Conservation (phyloP, 768 basidiomycete genomes). For the Termitomyces sp. region DNA sequence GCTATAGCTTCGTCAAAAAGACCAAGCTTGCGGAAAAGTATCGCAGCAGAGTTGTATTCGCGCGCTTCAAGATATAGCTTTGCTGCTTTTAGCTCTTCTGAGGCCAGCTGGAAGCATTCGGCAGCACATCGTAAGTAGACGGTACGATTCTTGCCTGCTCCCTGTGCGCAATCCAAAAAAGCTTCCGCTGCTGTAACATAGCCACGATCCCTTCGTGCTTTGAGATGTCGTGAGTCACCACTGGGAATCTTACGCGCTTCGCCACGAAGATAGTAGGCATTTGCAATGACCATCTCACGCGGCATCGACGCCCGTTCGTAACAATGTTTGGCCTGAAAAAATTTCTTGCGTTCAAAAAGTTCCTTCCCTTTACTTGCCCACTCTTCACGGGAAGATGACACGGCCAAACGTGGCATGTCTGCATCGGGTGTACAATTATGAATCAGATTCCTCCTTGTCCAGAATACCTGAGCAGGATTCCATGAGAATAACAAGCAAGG, state of each 20-base stretch:
- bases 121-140: constrained; percentile 44
- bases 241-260: constrained; percentile 38
- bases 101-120: constrained; percentile 43
- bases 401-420: constrained; percentile 53
- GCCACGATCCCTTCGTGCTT: constrained; percentile 26
- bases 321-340: constrained; percentile 53
- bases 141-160: constrained; percentile 26
- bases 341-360: constrained; percentile 42
- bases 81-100: constrained; percentile 43
- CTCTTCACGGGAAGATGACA: constrained; percentile 45
- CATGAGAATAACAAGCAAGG: neutral
- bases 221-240: constrained; percentile 20
- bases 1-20: constrained; percentile 53
- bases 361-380: constrained; percentile 35
- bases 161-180: constrained; percentile 42
- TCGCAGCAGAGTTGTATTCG: constrained; percentile 43
- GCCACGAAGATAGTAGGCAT: constrained; percentile 55
- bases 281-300: constrained; percentile 44
- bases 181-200: constrained; percentile 48
- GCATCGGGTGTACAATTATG: constrained; percentile 47
- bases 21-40: constrained; percentile 47
- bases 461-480: constrained; percentile 42
- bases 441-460: constrained; percentile 45
- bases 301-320: constrained; percentile 45
- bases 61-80: constrained; percentile 38